phyloP scores from a whole-genome alignment of 2,329 filamentous ascomycete genomes.

The Colletotrichum lentis region DNA sequence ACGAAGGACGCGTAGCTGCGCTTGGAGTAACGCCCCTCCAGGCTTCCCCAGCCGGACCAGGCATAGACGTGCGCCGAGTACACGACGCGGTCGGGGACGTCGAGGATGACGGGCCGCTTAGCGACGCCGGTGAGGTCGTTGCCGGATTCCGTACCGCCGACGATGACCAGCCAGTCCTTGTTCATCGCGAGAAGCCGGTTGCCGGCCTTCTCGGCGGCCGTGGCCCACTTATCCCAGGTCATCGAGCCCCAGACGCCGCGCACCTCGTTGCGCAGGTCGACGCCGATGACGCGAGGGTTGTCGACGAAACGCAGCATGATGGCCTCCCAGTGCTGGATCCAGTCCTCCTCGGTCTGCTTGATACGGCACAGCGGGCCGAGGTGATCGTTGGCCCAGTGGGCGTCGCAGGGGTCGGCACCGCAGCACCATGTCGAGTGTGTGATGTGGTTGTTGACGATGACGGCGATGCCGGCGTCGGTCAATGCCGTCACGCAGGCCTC shows the following conservation, averaged over 20 bases:
- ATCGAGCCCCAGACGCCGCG: constrained; percentile 74
- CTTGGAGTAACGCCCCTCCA: constrained; percentile 66
- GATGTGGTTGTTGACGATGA: constrained; percentile 76
- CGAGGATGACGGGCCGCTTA: constrained; percentile 64
- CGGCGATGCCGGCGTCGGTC: constrained; percentile 68
- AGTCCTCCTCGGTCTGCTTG: constrained; percentile 69
- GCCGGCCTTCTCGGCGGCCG: constrained; percentile 69
- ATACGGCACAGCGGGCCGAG: constrained; percentile 68
- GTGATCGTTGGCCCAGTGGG: constrained; percentile 72
- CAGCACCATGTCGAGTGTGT: constrained; percentile 75
- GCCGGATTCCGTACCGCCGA: constrained; percentile 72
- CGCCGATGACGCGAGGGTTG: constrained; percentile 71
- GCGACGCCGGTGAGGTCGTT: constrained; percentile 69
- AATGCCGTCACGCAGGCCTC: constrained; percentile 66
- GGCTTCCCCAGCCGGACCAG: constrained; percentile 75
- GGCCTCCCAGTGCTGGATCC: constrained; percentile 72
- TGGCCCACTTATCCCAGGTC: constrained; percentile 70
- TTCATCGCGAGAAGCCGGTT: constrained; percentile 68
- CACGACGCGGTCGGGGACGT: constrained; percentile 64
- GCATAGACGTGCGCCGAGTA: constrained; percentile 75
- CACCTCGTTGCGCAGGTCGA: constrained; percentile 74
- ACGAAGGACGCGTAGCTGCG: constrained; percentile 70
- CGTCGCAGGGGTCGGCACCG: constrained; percentile 72
- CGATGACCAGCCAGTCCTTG: constrained; percentile 70
- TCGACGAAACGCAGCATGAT: constrained; percentile 67